Conservation (phyloP, 202 grass and related monocot species). For the Bolboschoenoplectus hybrid region DNA sequence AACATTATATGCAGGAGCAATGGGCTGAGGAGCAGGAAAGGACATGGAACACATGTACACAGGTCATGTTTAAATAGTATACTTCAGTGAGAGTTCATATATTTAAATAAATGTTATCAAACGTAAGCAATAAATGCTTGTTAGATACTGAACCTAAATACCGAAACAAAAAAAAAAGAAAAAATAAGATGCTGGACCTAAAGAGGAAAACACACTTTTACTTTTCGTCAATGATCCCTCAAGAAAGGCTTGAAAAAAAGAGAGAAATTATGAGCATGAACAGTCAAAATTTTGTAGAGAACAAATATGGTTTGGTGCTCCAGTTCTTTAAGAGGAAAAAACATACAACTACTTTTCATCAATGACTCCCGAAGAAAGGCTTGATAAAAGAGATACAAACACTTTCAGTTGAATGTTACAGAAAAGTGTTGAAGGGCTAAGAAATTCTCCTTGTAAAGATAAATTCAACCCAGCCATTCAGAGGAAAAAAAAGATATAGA, state of each 20-base stretch:
- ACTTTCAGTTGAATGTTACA: not conserved
- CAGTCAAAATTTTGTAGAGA: not conserved
- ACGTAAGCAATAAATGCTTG: slow-evolving; percentile 19
- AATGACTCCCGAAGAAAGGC: not conserved
- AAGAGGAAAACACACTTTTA: not conserved
- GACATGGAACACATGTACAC: slow-evolving; percentile 9
- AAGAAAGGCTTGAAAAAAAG: slow-evolving; percentile 8
- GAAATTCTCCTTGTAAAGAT: not conserved
- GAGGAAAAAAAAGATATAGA: not conserved
- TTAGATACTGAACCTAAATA: not conserved
- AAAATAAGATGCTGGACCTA: not conserved
- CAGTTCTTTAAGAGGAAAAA: not conserved
- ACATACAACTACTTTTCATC: not conserved
- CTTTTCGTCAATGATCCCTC: not conserved
- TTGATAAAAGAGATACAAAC: not conserved
- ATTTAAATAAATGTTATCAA: slow-evolving; percentile 23
- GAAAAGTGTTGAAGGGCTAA: not conserved
- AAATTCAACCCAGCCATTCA: not conserved
- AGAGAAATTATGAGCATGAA: not conserved
- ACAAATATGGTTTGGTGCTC: not conserved
- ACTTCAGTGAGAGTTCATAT: not conserved
- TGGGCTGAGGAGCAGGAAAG: not conserved
- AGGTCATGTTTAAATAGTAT: not conserved
- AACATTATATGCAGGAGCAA: not conserved
- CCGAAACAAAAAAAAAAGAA: not conserved